Conservation (phyloP, 768 basidiomycete species). For the Podaxis carcinomalis region DNA sequence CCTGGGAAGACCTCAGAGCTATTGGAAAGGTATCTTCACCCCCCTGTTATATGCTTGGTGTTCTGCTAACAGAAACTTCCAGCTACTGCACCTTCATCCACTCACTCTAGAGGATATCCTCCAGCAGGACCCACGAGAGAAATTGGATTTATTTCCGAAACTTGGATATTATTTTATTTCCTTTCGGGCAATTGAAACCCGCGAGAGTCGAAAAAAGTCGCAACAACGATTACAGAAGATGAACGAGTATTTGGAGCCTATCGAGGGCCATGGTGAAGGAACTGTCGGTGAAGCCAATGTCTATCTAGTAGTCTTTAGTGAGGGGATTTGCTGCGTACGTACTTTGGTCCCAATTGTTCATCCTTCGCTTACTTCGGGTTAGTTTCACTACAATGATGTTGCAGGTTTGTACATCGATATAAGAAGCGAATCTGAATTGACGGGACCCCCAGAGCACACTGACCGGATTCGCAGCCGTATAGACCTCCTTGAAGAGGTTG, state of each 20-base stretch:
- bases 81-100: conserved; percentile 88
- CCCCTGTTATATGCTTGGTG: not conserved
- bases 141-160: conserved; percentile 80
- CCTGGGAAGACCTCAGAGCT: conserved; percentile 82
- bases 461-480: conserved; percentile 73
- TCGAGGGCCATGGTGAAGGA: conserved; percentile 30
- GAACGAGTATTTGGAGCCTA: conserved; percentile 19
- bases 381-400: conserved; percentile 10
- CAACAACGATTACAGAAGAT: conserved; percentile 27
- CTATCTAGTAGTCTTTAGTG: conserved; percentile 86
- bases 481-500: conserved; percentile 52
- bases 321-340: conserved; percentile 77
- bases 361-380: conserved; percentile 53
- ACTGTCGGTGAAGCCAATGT: conserved; percentile 73
- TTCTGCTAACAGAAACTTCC: conserved; percentile 2
- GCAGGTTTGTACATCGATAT: not conserved
- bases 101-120: conserved; percentile 91
- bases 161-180: conserved; percentile 92
- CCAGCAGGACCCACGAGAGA: conserved; percentile 88
- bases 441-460: conserved; percentile 61
- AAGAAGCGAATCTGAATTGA: not conserved
- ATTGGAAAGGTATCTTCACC: conserved; percentile 67
- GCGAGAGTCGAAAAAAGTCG: conserved; percentile 36
- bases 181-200: conserved; percentile 75
- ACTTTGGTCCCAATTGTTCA: not conserved